Evolutionary conservation across 1,284 basidiomycete species (phyloP), one percentile per base, ranked within the genome.

Genomic region (Ustilago xerochloae): DNA sequence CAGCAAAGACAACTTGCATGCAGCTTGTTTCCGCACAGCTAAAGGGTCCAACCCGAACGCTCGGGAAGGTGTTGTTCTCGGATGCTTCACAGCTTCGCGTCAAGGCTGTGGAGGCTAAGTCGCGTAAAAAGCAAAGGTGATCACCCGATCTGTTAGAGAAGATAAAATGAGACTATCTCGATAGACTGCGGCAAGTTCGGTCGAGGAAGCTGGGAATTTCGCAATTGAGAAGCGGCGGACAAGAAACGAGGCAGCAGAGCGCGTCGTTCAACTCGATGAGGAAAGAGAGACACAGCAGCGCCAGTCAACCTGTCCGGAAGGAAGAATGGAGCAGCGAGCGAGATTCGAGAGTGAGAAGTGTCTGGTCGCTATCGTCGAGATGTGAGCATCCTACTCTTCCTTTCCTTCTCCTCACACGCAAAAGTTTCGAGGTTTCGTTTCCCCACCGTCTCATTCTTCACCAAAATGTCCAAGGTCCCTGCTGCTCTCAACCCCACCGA

Each of bases 401-500:
- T 46, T 58, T 28, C 33, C 38, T 49, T 68, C 55, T 38, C 60
- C 61, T 71, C 46, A 71, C 73, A 68, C 67, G 60, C 67, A 64
- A 64, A 62, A 73, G 64, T 73, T 73, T 67, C 70, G 70, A 73
- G 70, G 70, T 73, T 73, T 41, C 57, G 55, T 59, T 66, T 43
- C 63, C 49, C 67, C 20, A 38, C 39, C 36, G 52, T 45, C 36
- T 45, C 48, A 51, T 53, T 20, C 36, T 51, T 49, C 20, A 32
- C 49, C 38, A 79, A 61, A 63, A 73, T 73, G 64, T 77, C 75
- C 61, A 97, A 97, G 90, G 89, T 97, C 81, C 96, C 96, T 82
- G 91, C 94, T 82, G 89, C 91, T 83, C 90, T 99, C 85, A 91
- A 91, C 86, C 92, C 93, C 67, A 96, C 94, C 74, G 94, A 97